A percentile compares a stretch with the other conserved stretches of the same genome.
Evolutionary conservation across 768 basidiomycete species (phyloP).

Genomic region (Lactarius trivialis): DNA sequence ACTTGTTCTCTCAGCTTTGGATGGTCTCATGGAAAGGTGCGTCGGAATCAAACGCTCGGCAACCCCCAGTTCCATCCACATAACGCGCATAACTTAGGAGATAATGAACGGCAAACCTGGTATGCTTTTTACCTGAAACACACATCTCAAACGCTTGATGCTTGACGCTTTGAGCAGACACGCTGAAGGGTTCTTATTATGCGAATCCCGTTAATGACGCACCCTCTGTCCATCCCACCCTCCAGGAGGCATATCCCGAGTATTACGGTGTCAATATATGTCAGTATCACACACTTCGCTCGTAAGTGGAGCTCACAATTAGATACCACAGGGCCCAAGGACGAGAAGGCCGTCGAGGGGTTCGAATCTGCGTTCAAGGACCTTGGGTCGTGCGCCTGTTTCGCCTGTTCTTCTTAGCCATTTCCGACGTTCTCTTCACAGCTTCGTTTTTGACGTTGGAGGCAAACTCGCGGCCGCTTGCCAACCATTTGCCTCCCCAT

Average conservation of each 20-base stretch:
- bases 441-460: slow-evolving; percentile 79
- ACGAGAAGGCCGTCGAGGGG: slow-evolving; percentile 53
- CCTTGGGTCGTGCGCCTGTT: slow-evolving; percentile 51
- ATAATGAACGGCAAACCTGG: slow-evolving; percentile 94
- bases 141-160: background rate
- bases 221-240: slow-evolving; percentile 51
- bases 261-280: slow-evolving; percentile 90
- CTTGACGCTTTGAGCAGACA: slow-evolving; percentile 40
- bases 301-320: background rate
- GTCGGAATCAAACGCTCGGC: background rate
- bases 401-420: background rate
- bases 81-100: slow-evolving; percentile 44
- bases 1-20: slow-evolving; percentile 55
- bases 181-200: slow-evolving; percentile 90
- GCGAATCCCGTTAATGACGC: slow-evolving; percentile 73
- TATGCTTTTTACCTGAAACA: slow-evolving; percentile 23
- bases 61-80: background rate
- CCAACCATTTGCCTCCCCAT: slow-evolving; percentile 75
- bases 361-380: slow-evolving; percentile 88
- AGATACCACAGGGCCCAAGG: slow-evolving; percentile 48
- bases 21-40: slow-evolving; percentile 95
- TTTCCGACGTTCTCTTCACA: slow-evolving; percentile 28
- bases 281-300: slow-evolving; percentile 30
- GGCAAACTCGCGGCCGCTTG: slow-evolving; percentile 79
- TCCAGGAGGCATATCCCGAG: slow-evolving; percentile 59